Percentiles rank a stretch among this genome's conserved stretches.
These are phyloP conservation scores for Hypoxylon sp. DNA, from an alignment of 2,329 filamentous ascomycete species.

Conservation along the genomic window DNA sequence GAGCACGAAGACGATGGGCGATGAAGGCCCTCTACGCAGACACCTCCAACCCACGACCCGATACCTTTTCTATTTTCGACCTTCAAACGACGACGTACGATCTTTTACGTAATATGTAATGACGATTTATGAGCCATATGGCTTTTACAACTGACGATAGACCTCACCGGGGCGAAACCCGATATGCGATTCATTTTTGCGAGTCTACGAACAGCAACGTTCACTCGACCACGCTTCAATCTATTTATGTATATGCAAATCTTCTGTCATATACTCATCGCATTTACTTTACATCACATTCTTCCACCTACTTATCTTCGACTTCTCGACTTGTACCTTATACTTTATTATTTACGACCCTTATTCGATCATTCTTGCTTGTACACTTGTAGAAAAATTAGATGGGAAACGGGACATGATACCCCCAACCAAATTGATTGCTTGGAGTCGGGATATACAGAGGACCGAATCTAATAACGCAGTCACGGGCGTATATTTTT, in stretches of 20 bases:
- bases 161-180: slow-evolving; percentile 27
- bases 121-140: slow-evolving; percentile 44
- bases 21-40: slow-evolving; percentile 13
- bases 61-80: slow-evolving; percentile 28
- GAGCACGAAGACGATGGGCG: slow-evolving; percentile 23
- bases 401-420: slow-evolving; percentile 45
- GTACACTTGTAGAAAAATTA: slow-evolving; percentile 40
- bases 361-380: slow-evolving; percentile 25
- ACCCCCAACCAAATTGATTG: slow-evolving; percentile 42
- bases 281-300: slow-evolving; percentile 13
- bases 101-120: slow-evolving; percentile 46
- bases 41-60: slow-evolving; percentile 20
- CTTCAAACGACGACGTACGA: slow-evolving; percentile 41
- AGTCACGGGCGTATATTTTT: slow-evolving; percentile 30
- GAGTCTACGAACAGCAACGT: slow-evolving; percentile 23
- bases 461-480: slow-evolving; percentile 34
- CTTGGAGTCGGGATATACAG: slow-evolving; percentile 31
- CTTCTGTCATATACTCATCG: slow-evolving; percentile 11
- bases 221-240: slow-evolving; percentile 9
- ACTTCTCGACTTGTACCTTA: slow-evolving; percentile 14
- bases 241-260: slow-evolving; percentile 10
- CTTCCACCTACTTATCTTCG: slow-evolving; percentile 6
- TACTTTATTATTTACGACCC: slow-evolving; percentile 21
- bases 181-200: slow-evolving; percentile 22
- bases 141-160: slow-evolving; percentile 33